Conservation (phyloP, 2,329 filamentous ascomycete species). For the Clarireedia sp. region DNA sequence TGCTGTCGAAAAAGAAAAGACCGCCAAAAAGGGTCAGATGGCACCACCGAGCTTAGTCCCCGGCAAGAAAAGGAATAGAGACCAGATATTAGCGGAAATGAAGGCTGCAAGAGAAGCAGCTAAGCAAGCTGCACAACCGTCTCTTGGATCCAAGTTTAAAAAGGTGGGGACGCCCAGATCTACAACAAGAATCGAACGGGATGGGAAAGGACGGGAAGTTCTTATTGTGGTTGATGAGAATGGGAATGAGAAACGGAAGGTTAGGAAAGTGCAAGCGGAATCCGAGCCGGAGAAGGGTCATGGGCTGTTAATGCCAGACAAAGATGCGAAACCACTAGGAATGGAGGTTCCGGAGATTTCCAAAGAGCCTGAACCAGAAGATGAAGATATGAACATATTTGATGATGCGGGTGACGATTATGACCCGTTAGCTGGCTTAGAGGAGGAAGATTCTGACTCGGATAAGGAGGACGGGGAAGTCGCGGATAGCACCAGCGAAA, state of each 20-base stretch:
- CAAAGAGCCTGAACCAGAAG: conserved; percentile 39
- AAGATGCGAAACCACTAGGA: conserved; percentile 49
- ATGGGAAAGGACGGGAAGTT: conserved; percentile 54
- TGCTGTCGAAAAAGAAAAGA: conserved; percentile 41
- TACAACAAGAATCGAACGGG: conserved; percentile 51
- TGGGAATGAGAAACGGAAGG: conserved; percentile 57
- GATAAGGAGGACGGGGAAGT: conserved; percentile 39
- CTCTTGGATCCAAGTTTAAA: conserved; percentile 52
- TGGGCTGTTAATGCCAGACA: conserved; percentile 44
- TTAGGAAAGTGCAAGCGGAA: conserved; percentile 44
- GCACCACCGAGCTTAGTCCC: conserved; percentile 43
- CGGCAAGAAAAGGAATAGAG: conserved; percentile 54
- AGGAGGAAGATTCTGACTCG: conserved; percentile 29
- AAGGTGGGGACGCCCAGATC: conserved; percentile 52
- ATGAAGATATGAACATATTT: conserved; percentile 57
- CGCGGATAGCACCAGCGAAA: conserved; percentile 24
- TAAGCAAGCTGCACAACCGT: conserved; percentile 42
- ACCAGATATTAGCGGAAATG: conserved; percentile 60
- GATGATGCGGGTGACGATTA: conserved; percentile 60
- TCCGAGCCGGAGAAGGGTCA: conserved; percentile 32
- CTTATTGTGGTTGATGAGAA: conserved; percentile 59
- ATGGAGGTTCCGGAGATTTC: conserved; percentile 57
- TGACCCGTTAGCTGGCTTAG: conserved; percentile 55
- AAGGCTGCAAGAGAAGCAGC: conserved; percentile 55
- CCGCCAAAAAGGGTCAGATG: conserved; percentile 50